A percentile compares a stretch with the other conserved stretches of the same genome.
Evolutionary conservation across 768 basidiomycete genomes (phyloP).

Genomic region (Leccinum imitatum): DNA sequence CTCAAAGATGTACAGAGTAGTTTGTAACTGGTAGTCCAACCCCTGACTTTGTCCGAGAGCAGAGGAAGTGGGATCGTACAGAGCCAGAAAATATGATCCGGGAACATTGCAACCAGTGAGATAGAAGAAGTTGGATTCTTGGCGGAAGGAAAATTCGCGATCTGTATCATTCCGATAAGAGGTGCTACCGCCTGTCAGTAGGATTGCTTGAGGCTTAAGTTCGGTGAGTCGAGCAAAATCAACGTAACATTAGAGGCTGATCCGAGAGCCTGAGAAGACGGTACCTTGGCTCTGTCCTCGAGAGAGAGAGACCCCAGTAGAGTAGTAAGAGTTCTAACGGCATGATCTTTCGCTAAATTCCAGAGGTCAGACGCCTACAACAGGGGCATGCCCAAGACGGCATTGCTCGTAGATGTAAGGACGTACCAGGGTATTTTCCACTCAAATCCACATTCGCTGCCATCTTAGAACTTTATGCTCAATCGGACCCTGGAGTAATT

Average conservation of each 20-base stretch:
- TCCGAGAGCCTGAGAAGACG: not conserved
- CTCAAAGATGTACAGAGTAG: conserved; percentile 78
- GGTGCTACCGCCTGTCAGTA: conserved; percentile 64
- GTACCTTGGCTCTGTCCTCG: conserved; percentile 53
- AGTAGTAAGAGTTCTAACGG: conserved; percentile 50
- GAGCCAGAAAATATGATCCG: conserved; percentile 62
- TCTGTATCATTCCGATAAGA: conserved; percentile 82
- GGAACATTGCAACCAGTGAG: conserved; percentile 80
- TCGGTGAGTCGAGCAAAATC: not conserved
- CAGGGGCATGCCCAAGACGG: not conserved
- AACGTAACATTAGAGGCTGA: not conserved
- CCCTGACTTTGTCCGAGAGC: conserved; percentile 34
- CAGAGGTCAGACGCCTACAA: not conserved
- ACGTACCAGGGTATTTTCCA: conserved; percentile 26
- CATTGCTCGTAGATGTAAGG: not conserved
- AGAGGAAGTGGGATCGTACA: conserved; percentile 43
- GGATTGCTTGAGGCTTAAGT: conserved; percentile 62
- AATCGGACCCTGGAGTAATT: not conserved
- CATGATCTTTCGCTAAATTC: conserved; percentile 49
- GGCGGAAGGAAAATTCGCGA: conserved; percentile 69
- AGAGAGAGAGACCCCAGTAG: conserved; percentile 50
- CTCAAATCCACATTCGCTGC: conserved; percentile 3
- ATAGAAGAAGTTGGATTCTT: conserved; percentile 89
- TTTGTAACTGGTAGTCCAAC: conserved; percentile 37
- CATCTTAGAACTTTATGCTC: conserved; percentile 5